Percentiles rank a stretch among this genome's conserved stretches.
phyloP scores from a whole-genome alignment of 1,284 basidiomycete species.

The Austroboletus sp. region DNA sequence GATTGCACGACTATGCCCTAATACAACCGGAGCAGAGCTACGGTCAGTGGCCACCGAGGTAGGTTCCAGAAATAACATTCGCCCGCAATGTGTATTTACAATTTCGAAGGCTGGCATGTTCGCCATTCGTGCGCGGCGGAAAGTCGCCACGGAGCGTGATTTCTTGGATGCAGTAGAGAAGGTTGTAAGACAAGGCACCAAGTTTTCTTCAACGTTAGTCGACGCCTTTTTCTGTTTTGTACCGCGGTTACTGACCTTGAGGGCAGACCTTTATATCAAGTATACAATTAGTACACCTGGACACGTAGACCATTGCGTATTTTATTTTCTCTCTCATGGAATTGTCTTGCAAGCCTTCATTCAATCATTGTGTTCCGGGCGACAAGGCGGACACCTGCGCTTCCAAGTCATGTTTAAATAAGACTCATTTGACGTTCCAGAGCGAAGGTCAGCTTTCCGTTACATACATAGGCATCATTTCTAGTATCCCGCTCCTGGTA shows the following conservation, averaged over 20 bases:
- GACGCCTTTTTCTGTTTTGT: background rate
- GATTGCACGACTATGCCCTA: constrained; percentile 94
- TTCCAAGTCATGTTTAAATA: no score
- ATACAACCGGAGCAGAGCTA: constrained; percentile 95
- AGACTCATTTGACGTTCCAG: no score
- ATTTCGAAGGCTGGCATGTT: constrained; percentile 87
- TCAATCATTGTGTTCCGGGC: background rate
- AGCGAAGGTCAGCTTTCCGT: background rate
- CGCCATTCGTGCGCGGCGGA: constrained; percentile 92
- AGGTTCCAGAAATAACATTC: constrained; percentile 18
- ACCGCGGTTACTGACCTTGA: constrained; percentile 11
- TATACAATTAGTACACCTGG: constrained; percentile 54
- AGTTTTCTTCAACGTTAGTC: constrained; percentile 62
- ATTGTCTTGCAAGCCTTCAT: background rate
- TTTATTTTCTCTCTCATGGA: constrained; percentile 6
- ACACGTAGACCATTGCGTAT: constrained; percentile 17
- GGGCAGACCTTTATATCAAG: constrained; percentile 60
- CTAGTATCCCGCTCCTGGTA: background rate
- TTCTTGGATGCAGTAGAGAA: constrained; percentile 98
- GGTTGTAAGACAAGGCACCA: constrained; percentile 94
- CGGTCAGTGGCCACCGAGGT: constrained; percentile 95
- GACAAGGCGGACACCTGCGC: background rate
- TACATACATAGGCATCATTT: background rate
- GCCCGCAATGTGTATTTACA: background rate
- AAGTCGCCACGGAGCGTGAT: constrained; percentile 95